A percentile compares a stretch with the other conserved stretches of the same genome.
These are phyloP conservation scores for Hexamita inflata DNA, from an alignment of 208 protist genomes.

Conservation along the genomic window DNA sequence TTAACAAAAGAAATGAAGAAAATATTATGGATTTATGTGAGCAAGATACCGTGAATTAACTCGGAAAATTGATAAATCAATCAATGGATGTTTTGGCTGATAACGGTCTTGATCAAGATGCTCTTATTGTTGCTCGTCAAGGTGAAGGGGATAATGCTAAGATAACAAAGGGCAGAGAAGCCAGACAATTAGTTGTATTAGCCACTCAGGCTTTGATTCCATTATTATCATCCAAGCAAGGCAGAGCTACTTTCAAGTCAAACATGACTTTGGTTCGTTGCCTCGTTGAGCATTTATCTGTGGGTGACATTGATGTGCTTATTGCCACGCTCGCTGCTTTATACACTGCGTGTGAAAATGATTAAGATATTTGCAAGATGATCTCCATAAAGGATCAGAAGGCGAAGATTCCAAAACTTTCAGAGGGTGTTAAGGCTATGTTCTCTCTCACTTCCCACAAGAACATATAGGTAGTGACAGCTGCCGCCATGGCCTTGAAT, in stretches of 20 bases:
- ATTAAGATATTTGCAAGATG: constrained; percentile 17
- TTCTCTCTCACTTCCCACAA: background rate
- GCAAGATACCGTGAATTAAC: background rate
- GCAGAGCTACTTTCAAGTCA: background rate
- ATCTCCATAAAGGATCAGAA: background rate
- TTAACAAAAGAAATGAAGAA: constrained; percentile 26
- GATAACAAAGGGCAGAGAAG: background rate
- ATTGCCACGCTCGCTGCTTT: background rate
- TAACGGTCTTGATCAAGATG: too few species aligned
- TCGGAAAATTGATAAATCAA: background rate
- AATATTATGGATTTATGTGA: constrained; percentile 6
- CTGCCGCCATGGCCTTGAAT: background rate
- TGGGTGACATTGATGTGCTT: background rate
- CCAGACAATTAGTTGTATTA: background rate
- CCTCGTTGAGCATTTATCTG: background rate
- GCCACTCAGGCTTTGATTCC: background rate
- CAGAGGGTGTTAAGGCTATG: constrained; percentile 2
- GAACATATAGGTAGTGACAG: constrained; percentile 8
- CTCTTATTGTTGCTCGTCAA: background rate
- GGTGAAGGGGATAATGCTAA: background rate
- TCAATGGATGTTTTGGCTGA: background rate
- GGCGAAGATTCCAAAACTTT: too few species aligned
- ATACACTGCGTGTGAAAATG: background rate
- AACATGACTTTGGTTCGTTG: background rate
- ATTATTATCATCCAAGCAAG: constrained; percentile 2